Base-by-base conservation (phyloP, 2,329 filamentous ascomycete genomes). In the Epichloe brachyelytri region DNA sequence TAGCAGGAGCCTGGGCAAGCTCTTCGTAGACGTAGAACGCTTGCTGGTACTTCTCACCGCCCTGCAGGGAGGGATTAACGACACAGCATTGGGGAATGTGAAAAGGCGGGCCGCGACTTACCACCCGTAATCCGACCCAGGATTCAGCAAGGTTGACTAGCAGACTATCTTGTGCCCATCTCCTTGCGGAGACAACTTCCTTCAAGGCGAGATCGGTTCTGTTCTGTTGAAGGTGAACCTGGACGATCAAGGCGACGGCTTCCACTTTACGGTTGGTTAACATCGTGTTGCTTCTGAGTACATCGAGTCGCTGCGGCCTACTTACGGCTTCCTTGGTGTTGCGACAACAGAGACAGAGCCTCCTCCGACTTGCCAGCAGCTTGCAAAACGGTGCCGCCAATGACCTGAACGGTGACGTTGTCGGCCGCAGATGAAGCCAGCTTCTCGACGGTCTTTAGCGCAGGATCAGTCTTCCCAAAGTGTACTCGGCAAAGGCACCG, bases 1-100 rank as follows among this genome's bases (percentile, higher is more conserved):
- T 89, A 34, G 86, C 82, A 2, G 89, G 85, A 30, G 87, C 84
- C 64, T 95, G 88, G 4, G 93, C 91, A 46, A 97, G 80, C 69
- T 98, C 93, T 70, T 97, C 91, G 63, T 88, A 97, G 54, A 97
- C 91, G 74, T 98, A 97, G 70, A 95, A 97, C 17, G 91, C 85
- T 63, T 93, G 87, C 64, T 97, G 93, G 70, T 97, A 97, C 67
- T 88, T 93, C 60, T 95, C 89, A 58, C 90, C 90, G 63, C 91
- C 91, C 85, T 95, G 20, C 17, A 38, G 54, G 26, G 50, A 6
- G 36, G 34, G 39, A 53, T 72, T 57, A 68, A 62, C 57, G 54
- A 46, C 44, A 15, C 20, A 15, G 33, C 8, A 26, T 14, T 19
- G 11, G 17, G 17, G 5, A 11, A 7, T 30, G 19, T 5, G 39